Base-by-base conservation (phyloP, 352 stramenopile genomes). In the Globisporangium recalcitrans region DNA sequence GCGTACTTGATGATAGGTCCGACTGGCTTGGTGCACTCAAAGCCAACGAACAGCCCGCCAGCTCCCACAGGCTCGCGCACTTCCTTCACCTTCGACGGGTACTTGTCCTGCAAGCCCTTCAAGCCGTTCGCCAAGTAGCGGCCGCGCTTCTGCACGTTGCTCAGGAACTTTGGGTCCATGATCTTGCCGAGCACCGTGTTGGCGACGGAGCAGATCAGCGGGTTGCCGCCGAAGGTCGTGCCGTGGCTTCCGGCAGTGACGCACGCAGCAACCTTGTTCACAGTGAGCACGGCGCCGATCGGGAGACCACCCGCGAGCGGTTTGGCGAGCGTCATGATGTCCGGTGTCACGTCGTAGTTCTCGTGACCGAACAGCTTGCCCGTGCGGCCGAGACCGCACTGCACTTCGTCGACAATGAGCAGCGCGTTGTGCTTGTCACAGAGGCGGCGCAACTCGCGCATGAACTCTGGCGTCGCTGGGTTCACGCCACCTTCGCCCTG, bases 371-470 rank as follows among this genome's bases (percentile, higher is more conserved):
- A 99, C 8, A 98, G 66, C 63, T 83, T 96, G 58, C 97, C 97
- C 34, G 90, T 98, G 38, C 97, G 93, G 19, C 94, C 96, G n/a
- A 99, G 78, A 36, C 97, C 97, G 42, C 95, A 88, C 80, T 99
- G 97, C 27, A 99, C 96, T 81, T 99, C 97, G 81, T 99, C 97
- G n/a, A 86, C 92, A 71, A 99, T 99, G 56, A 99, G 76, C 46
- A 99, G 78, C 21, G 98, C 90, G 58, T 92, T 90, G 65, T 90
- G 87, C 62, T 98, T 94, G 69, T 98, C 91, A 69, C 91, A 98
- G 16, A 99, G 69, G 32, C 89, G 74, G 21, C 96, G 82, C 46
- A 98, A 76, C 13, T 87, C 82, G 3, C 63, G 63, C 65, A 99
- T 96, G 74, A 98, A 99, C 54, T 94, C 87, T 4, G 69, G 68